Conservation (phyloP, 2,329 filamentous ascomycete genomes). For the Stromatinia cepivora region DNA sequence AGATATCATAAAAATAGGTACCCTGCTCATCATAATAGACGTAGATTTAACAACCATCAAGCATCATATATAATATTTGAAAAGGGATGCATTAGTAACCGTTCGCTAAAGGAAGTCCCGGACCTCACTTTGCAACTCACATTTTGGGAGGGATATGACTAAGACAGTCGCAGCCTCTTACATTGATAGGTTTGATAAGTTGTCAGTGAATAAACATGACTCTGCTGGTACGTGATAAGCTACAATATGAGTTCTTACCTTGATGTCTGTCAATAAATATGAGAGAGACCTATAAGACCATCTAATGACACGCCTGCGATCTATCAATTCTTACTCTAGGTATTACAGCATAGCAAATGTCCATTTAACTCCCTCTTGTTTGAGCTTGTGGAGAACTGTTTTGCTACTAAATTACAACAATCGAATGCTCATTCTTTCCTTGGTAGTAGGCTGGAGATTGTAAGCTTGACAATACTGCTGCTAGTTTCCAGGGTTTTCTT, state of each 20-base stretch:
- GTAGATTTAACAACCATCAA: not conserved
- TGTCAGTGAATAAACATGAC: not conserved
- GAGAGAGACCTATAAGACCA: no score
- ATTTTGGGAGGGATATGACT: not conserved
- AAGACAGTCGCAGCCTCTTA: conserved; percentile 6
- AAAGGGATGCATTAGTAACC: not conserved
- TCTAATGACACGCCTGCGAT: not conserved
- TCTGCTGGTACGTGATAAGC: not conserved
- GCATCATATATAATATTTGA: not conserved
- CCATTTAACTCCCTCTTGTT: not conserved
- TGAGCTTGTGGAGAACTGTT: no score
- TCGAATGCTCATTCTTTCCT: no score
- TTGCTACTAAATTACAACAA: no score
- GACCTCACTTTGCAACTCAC: not conserved
- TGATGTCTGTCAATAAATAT: not conserved
- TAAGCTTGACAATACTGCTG: not conserved
- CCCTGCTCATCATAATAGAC: not conserved
- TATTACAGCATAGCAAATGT: no score
- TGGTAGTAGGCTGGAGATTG: not conserved
- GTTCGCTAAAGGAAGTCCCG: not conserved
- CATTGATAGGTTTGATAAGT: not conserved
- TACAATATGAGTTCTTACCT: not conserved
- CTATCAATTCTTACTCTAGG: not conserved
- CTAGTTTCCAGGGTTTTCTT: not conserved
- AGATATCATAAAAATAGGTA: not conserved